A percentile compares a stretch with the other conserved stretches of the same genome.
These are phyloP conservation scores for Fraxinus xanthoxyloides DNA, from an alignment of 305 asterid species.

Conservation along the genomic window DNA sequence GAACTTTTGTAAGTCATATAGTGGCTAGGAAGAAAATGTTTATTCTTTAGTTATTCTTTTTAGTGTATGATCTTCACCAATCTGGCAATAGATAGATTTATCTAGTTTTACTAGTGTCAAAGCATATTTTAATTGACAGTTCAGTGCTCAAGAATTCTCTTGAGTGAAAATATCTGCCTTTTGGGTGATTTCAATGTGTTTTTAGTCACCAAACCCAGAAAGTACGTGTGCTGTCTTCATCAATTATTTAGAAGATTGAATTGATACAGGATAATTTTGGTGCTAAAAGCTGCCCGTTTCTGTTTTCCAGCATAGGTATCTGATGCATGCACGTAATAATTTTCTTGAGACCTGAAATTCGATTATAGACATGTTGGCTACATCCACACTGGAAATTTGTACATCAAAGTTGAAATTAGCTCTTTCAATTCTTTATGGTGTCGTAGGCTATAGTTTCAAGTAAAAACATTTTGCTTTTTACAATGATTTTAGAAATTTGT, in stretches of 20 bases:
- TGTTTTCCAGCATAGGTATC: background rate
- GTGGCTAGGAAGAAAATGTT: background rate
- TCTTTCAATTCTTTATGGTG: background rate
- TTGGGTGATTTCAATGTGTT: background rate
- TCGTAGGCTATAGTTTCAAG: background rate
- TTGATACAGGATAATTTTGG: background rate
- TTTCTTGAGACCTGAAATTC: background rate
- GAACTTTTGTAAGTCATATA: background rate
- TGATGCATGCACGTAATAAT: background rate
- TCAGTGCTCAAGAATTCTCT: background rate
- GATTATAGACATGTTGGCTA: background rate
- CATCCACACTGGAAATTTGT: background rate
- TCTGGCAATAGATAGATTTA: background rate
- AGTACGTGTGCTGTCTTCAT: background rate
- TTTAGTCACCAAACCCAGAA: background rate
- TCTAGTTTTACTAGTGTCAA: background rate
- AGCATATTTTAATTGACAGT: background rate
- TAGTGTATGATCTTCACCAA: background rate
- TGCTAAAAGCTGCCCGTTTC: background rate
- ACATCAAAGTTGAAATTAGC: background rate
- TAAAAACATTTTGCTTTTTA: background rate
- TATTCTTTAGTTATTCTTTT: background rate
- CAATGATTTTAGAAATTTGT: background rate
- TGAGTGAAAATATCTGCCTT: background rate
- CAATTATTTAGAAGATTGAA: background rate